Evolutionary conservation across 2,329 filamentous ascomycete species (phyloP), one percentile per base, ranked within the genome.

Genomic region (Sarocladiaceae sp.): DNA sequence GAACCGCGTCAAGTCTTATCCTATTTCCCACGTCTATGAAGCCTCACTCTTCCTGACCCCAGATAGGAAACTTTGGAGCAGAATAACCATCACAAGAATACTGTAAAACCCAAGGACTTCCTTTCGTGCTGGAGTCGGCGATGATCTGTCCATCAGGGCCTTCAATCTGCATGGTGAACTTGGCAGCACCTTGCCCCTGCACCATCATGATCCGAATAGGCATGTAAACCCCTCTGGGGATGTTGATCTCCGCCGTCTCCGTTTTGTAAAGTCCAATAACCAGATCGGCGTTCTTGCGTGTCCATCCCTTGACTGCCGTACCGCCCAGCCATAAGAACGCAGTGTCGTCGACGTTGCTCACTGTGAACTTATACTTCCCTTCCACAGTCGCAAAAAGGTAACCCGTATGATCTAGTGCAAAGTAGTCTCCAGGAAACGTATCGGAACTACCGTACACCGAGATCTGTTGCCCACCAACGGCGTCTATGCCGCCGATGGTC

Each of bases 1-100:
- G 67, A 82, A 62, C 81, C 87, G 52, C 80, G 84, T 57, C 75
- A 72, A 57, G 65, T 78, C 48, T 68, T 93, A 49, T 65, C 68
- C 53, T 88, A 84, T 62, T 79, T 93, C 33, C 83, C 86, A 57
- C 76, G 88, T 24, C 71, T 90, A 90, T 47, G 87, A 93, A 71
- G 79, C 85, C 27, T 73, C 90, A 33, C n/a, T 35, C 33, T 15
- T 35, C 33, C 33, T 18, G 12, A 4, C 33, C 33, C 33, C 33
- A 35, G 4, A 13, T 4, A 18, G 33, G 16, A 13, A 35, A 35
- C 33, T 35, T 20, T 6, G 34, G 34, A 9, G 34, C 34, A 6
- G 33, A 35, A 15, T 18, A 19, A 6, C 34, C 66, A 62, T 42
- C 39, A 18, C 39, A 42, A 29, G 39, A 42, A 16, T 42, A 42